Conservation (phyloP, 2,329 filamentous ascomycete species). For the Verticillium klebahnii region DNA sequence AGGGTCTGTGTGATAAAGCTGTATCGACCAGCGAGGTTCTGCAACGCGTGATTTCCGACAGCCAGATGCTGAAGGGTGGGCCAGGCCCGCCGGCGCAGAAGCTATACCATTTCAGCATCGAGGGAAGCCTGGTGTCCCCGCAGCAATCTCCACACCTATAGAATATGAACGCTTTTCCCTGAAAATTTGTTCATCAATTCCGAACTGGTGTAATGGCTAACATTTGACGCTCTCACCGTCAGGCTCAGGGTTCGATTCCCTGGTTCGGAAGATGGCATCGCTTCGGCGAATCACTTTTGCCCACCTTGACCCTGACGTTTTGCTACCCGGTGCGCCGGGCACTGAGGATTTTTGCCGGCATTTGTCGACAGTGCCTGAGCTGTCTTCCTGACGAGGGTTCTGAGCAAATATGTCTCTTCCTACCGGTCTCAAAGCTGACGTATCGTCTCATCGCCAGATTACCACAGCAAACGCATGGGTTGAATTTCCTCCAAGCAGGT, state of each 20-base stretch:
- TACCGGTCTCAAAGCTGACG: too few relatives aligned
- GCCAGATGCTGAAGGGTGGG: not conserved
- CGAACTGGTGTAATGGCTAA: not conserved
- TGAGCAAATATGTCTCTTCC: too few relatives aligned
- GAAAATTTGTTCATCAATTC: not conserved
- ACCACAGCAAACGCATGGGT: too few relatives aligned
- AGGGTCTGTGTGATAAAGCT: too few relatives aligned
- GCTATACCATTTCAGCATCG: not conserved
- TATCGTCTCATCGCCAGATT: too few relatives aligned
- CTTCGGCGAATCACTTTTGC: not conserved
- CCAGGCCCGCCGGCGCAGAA: not conserved
- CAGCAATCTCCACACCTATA: not conserved
- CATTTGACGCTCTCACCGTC: not conserved
- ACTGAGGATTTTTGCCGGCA: not conserved
- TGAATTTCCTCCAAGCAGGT: too few relatives aligned
- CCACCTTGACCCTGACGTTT: not conserved
- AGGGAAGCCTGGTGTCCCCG: not conserved
- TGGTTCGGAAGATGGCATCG: not conserved
- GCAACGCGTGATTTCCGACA: too few relatives aligned
- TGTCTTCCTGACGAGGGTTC: too few relatives aligned
- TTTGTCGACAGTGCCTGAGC: too few relatives aligned
- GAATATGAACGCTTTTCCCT: not conserved
- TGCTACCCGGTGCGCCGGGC: not conserved
- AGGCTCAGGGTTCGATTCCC: not conserved
- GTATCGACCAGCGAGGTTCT: too few relatives aligned